A percentile compares a stretch with the other conserved stretches of the same genome.
phyloP scores from a whole-genome alignment of 1,284 basidiomycete species.

The Garcileccinum viscosum region DNA sequence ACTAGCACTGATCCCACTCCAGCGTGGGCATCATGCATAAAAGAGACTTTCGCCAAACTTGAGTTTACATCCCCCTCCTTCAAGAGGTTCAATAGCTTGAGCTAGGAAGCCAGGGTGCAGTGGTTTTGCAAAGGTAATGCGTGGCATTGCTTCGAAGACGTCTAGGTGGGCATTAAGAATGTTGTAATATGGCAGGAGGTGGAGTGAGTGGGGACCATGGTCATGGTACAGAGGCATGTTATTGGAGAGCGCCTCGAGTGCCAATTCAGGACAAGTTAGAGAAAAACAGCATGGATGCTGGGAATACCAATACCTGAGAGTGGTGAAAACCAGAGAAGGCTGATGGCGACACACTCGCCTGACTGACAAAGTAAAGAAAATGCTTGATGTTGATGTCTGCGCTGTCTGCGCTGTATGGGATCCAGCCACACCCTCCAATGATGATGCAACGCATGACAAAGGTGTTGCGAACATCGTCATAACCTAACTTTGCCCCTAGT shows the following conservation, averaged over 20 bases:
- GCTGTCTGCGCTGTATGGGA: slow-evolving; percentile 64
- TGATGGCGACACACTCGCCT: slow-evolving; percentile 75
- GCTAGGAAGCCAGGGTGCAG: slow-evolving; percentile 63
- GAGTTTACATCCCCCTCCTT: slow-evolving; percentile 63
- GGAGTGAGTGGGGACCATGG: slow-evolving; percentile 68
- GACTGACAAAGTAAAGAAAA: slow-evolving; percentile 75
- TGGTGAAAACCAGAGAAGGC: slow-evolving; percentile 76
- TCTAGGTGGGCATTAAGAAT: slow-evolving; percentile 63
- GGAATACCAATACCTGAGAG: slow-evolving; percentile 61
- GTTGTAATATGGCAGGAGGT: slow-evolving; percentile 62
- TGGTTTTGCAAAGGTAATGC: slow-evolving; percentile 63
- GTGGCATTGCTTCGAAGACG: slow-evolving; percentile 61
- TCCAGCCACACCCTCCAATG: slow-evolving; percentile 67
- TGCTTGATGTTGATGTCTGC: slow-evolving; percentile 77
- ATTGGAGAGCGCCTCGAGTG: slow-evolving; percentile 65
- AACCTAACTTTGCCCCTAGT: no score
- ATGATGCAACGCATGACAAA: slow-evolving; percentile 66
- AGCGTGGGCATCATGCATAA: slow-evolving; percentile 38
- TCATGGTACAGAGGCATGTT: slow-evolving; percentile 66
- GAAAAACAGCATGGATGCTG: no score
- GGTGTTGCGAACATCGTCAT: no score
- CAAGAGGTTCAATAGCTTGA: slow-evolving; percentile 62
- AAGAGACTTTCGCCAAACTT: slow-evolving; percentile 49
- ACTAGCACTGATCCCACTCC: slow-evolving; percentile 62
- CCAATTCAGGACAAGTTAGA: not conserved